A percentile compares a stretch with the other conserved stretches of the same genome.
phyloP scores from a whole-genome alignment of 2,329 filamentous ascomycete species.

The Rhynchosporium secalis region DNA sequence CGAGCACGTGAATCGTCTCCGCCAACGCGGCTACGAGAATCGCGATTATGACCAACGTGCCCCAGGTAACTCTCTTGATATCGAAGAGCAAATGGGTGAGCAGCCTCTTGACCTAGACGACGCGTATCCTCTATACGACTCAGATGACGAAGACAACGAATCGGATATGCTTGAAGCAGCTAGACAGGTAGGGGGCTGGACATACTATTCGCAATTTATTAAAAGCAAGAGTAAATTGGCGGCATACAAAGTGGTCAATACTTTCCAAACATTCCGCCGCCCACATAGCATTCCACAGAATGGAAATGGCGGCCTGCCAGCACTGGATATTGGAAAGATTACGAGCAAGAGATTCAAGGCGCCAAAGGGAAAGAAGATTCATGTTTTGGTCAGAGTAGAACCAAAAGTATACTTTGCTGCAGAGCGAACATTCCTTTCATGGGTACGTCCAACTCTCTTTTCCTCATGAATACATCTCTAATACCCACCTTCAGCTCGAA shows the following conservation, averaged over 20 bases:
- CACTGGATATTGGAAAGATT: conserved; percentile 57
- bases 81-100: conserved; percentile 79
- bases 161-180: conserved; percentile 77
- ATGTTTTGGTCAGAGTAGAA: conserved; percentile 92
- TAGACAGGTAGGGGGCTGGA: conserved; percentile 71
- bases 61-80: conserved; percentile 57
- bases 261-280: conserved; percentile 22
- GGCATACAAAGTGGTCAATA: conserved; percentile 23
- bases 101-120: conserved; percentile 60
- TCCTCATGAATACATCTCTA: conserved; percentile 19
- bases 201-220: conserved; percentile 66
- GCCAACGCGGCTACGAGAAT: conserved; percentile 29
- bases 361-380: conserved; percentile 84
- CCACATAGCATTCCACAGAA: conserved; percentile 25
- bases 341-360: conserved; percentile 65
- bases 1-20: conserved; percentile 28
- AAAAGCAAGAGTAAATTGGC: conserved; percentile 40
- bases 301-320: conserved; percentile 51
- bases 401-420: conserved; percentile 98
- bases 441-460: conserved; percentile 53
- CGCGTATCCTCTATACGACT: conserved; percentile 82
- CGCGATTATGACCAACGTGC: conserved; percentile 29
- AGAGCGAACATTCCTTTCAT: conserved; percentile 92
- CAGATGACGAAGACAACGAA: conserved; percentile 77
- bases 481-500: conserved; percentile 63